Conservation (phyloP, 2,329 filamentous ascomycete genomes). For the Xylaria arbuscula region DNA sequence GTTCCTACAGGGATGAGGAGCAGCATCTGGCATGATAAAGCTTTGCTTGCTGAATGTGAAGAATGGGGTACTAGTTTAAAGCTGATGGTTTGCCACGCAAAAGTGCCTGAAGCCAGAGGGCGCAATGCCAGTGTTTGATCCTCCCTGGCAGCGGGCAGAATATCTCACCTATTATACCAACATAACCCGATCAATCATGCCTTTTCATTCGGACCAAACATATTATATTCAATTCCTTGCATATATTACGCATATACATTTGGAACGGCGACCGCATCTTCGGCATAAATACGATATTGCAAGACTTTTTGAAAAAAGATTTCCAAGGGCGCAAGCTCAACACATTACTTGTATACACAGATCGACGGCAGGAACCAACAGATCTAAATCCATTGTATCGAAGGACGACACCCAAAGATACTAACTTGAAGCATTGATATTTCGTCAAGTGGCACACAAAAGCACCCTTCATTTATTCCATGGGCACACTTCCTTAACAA, state of each 20-base stretch:
- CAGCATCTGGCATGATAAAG: constrained; percentile 82
- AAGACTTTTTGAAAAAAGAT: constrained; percentile 34
- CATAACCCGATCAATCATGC: not conserved
- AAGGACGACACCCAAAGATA: not conserved
- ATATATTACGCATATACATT: constrained; percentile 19
- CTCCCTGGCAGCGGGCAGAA: not conserved
- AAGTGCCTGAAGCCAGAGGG: constrained; percentile 72
- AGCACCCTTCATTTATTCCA: not conserved
- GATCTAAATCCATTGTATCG: not conserved
- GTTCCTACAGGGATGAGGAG: constrained; percentile 65
- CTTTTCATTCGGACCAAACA: not conserved
- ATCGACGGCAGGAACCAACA: constrained; percentile 20
- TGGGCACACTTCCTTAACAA: constrained; percentile 8
- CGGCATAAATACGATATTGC: constrained; percentile 19
- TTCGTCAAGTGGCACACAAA: constrained; percentile 5
- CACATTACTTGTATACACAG: constrained; percentile 26
- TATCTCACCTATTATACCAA: not conserved
- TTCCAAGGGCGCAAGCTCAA: constrained; percentile 36
- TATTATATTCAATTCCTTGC: constrained; percentile 6
- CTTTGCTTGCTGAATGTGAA: constrained; percentile 84
- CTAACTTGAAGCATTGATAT: constrained; percentile 1
- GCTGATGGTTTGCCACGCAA: constrained; percentile 89
- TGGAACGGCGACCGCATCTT: not conserved
- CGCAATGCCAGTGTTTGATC: constrained; percentile 61
- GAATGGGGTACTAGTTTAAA: constrained; percentile 88